Conservation (phyloP, 1,284 basidiomycete species). For the Somion occarium region DNA sequence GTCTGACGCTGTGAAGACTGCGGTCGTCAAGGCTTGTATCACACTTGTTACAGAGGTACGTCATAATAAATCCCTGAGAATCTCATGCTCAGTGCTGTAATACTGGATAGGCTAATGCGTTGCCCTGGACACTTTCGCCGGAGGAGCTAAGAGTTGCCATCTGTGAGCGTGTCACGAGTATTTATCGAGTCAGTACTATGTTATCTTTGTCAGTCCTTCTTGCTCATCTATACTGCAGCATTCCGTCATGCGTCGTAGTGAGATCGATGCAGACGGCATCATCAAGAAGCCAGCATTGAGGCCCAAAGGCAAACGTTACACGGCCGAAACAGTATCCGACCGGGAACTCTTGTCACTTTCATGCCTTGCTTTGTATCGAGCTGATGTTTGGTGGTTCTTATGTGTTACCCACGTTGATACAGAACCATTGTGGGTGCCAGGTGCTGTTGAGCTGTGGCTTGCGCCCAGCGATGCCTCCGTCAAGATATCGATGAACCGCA, state of each 20-base stretch:
- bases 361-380: conserved; percentile 63
- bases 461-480: conserved; percentile 57
- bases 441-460: conserved; percentile 52
- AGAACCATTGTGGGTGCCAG: conserved; percentile 41
- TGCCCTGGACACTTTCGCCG: conserved; percentile 56
- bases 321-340: conserved; percentile 56
- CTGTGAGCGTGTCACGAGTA: conserved; percentile 44
- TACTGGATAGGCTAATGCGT: conserved; percentile 39
- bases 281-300: conserved; percentile 48
- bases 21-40: conserved; percentile 65
- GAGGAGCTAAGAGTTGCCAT: conserved; percentile 41
- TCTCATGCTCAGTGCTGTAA: conserved; percentile 5
- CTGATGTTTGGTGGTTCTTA: conserved; percentile 48
- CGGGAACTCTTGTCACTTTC: conserved; percentile 62
- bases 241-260: conserved; percentile 45
- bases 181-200: conserved; percentile 46
- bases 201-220: conserved; percentile 5
- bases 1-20: conserved; percentile 77
- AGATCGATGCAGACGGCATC: conserved; percentile 53
- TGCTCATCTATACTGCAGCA: conserved; percentile 11
- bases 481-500: conserved; percentile 51
- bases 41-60: conserved; percentile 37
- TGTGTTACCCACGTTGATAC: conserved; percentile 28
- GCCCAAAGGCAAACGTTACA: conserved; percentile 56
- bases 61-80: conserved; percentile 17